phyloP scores from a whole-genome alignment of 2,329 filamentous ascomycete genomes.

The Chalara sp. region DNA sequence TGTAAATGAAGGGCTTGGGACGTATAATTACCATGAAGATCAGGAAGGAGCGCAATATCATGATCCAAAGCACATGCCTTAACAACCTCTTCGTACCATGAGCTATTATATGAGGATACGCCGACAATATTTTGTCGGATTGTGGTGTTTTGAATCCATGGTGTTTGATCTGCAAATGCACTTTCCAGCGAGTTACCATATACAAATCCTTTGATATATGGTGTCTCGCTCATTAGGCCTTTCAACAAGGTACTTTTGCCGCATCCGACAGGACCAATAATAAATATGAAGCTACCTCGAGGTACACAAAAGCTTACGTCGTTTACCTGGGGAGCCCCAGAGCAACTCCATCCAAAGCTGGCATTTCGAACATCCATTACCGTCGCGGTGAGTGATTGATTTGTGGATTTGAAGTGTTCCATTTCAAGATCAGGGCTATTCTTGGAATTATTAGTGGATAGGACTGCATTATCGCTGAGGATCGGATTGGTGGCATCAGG shows the following conservation, averaged over 20 bases:
- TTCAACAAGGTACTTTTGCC: neutral
- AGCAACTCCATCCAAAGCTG: neutral
- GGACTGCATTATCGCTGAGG: too few relatives aligned
- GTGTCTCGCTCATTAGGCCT: neutral
- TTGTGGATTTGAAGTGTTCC: too few relatives aligned
- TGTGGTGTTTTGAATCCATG: neutral
- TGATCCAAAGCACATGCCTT: neutral
- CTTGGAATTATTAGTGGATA: too few relatives aligned
- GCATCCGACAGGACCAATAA: neutral
- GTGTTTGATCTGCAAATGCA: neutral
- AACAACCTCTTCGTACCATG: neutral
- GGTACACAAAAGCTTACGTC: neutral
- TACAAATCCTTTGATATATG: neutral
- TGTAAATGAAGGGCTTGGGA: neutral
- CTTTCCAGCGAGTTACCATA: neutral
- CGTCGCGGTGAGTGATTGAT: neutral
- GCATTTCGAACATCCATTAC: neutral
- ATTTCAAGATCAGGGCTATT: too few relatives aligned
- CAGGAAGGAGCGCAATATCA: neutral
- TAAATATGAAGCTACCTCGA: neutral
- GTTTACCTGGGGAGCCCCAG: neutral
- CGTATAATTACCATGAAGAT: neutral
- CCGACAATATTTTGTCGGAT: neutral
- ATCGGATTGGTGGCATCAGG: too few relatives aligned
- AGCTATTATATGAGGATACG: neutral